A percentile compares a stretch with the other conserved stretches of the same genome.
Conservation (phyloP, 345 rosid species). For the Heritiera littoralis region DNA sequence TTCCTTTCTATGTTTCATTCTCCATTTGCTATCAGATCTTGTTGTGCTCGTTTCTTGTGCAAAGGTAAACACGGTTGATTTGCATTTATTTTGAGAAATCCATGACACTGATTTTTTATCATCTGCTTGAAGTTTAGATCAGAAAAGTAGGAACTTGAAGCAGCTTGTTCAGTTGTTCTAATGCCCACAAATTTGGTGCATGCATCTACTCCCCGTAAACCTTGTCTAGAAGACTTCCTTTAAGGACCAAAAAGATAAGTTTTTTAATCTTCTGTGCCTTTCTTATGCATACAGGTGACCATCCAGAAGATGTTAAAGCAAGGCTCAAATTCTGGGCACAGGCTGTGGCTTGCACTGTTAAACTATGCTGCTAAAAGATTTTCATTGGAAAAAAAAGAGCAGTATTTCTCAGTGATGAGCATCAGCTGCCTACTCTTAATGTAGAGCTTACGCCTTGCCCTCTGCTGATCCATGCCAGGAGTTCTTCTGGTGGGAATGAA, state of each 20-base stretch:
- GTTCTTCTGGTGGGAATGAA: conserved; percentile 39
- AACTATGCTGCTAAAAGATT: conserved; percentile 63
- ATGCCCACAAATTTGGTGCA: neutral
- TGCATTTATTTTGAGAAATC: neutral
- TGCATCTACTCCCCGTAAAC: no score
- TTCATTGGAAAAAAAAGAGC: conserved; percentile 10
- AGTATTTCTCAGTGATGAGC: conserved; percentile 16
- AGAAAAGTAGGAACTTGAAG: neutral
- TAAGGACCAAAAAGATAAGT: neutral
- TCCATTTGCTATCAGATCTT: neutral
- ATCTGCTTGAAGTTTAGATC: neutral
- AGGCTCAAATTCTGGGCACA: conserved; percentile 97
- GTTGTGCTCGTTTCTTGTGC: neutral
- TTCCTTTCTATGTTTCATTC: neutral
- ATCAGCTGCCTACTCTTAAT: conserved; percentile 22
- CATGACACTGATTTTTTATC: no score
- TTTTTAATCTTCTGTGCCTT: conserved; percentile 12
- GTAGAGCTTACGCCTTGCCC: conserved; percentile 12
- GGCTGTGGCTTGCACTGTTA: conserved; percentile 94
- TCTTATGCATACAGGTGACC: conserved; percentile 57
- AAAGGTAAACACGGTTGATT: neutral
- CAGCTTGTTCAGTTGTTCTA: neutral
- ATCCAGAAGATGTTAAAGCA: conserved; percentile 98
- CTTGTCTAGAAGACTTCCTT: neutral
- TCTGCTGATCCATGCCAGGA: conserved; percentile 23